Conservation (phyloP, 1,139 yeast species). For the Pichia sp. region DNA sequence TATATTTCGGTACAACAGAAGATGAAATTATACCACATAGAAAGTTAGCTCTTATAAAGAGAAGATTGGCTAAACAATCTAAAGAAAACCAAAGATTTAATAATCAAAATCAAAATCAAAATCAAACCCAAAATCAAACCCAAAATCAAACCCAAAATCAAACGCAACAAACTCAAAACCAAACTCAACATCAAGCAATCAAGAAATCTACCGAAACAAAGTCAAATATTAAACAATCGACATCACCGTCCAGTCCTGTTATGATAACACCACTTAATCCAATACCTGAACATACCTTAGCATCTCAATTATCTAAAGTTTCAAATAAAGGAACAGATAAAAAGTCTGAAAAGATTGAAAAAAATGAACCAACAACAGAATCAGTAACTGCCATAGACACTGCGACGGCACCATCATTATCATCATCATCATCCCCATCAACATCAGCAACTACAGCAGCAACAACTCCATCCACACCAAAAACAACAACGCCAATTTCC, state of each 20-base stretch:
- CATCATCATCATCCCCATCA: background rate
- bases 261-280: background rate
- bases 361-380: background rate
- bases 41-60: constrained; percentile 18
- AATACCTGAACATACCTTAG: background rate
- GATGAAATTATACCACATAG: constrained; percentile 24
- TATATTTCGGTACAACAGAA: constrained; percentile 28
- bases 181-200: background rate
- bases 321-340: background rate
- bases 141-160: background rate
- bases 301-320: background rate
- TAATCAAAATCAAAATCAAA: background rate
- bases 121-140: background rate
- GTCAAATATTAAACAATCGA: background rate
- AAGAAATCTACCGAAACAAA: background rate
- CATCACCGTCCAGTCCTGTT: background rate
- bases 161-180: background rate
- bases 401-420: background rate
- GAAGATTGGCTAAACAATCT: constrained; percentile 15
- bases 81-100: background rate
- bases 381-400: background rate
- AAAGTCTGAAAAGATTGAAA: background rate
- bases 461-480: background rate
- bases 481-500: background rate
- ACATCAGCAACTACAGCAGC: background rate